Evolutionary conservation across 2,329 filamentous ascomycete genomes (phyloP).

Genomic region (Magnaporthales sp.): DNA sequence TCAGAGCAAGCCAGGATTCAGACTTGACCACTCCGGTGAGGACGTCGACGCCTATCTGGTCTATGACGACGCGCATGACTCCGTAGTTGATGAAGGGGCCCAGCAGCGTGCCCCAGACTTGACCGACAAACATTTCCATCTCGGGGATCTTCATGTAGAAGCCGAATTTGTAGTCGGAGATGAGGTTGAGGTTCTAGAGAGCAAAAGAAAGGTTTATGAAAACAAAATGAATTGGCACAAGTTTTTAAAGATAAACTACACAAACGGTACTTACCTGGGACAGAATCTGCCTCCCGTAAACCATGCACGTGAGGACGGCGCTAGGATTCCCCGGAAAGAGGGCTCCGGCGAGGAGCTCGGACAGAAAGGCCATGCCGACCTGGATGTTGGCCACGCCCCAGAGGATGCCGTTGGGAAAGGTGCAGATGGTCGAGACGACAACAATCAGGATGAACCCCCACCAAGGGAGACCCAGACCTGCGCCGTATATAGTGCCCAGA

Average conservation of each 20-base stretch:
- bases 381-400: slow-evolving; percentile 20
- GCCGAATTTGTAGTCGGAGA: slow-evolving; percentile 25
- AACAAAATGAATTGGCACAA: not conserved
- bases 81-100: slow-evolving; percentile 23
- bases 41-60: slow-evolving; percentile 14
- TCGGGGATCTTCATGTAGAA: slow-evolving; percentile 28
- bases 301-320: slow-evolving; percentile 20
- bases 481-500: slow-evolving; percentile 18
- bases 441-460: slow-evolving; percentile 20
- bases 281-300: slow-evolving; percentile 23
- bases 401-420: slow-evolving; percentile 21
- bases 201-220: not conserved
- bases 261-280: slow-evolving; percentile 15
- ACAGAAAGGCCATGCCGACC: slow-evolving; percentile 19
- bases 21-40: slow-evolving; percentile 15
- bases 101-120: slow-evolving; percentile 23
- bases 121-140: slow-evolving; percentile 24
- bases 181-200: slow-evolving; percentile 17
- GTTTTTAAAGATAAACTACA: not conserved
- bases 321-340: slow-evolving; percentile 20
- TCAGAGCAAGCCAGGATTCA: slow-evolving; percentile 19
- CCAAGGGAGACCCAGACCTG: slow-evolving; percentile 19
- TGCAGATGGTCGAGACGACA: slow-evolving; percentile 16
- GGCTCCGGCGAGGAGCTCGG: slow-evolving; percentile 19
- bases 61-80: slow-evolving; percentile 19